phyloP scores from a whole-genome alignment of 1,284 basidiomycete genomes.

The Schizophyllum amplum region DNA sequence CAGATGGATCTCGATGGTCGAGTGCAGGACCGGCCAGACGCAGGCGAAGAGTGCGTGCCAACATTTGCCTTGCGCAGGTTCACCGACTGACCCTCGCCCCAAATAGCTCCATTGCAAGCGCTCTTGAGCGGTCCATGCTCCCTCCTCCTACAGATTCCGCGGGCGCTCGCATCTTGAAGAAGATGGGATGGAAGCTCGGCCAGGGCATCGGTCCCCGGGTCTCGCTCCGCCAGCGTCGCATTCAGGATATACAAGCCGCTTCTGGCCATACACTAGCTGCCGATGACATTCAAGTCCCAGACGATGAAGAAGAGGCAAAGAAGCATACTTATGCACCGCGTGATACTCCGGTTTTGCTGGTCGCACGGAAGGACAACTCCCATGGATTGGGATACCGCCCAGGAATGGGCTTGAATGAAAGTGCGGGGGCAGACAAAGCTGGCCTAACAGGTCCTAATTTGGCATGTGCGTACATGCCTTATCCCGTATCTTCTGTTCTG shows the following conservation, averaged over 20 bases:
- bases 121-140: constrained; percentile 53
- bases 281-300: constrained; percentile 35
- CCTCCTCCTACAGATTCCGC: constrained; percentile 61
- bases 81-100: constrained; percentile 6
- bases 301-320: constrained; percentile 68
- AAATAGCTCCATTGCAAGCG: constrained; percentile 57
- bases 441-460: constrained; percentile 48
- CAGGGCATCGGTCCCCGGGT: constrained; percentile 91
- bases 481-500: background rate
- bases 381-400: constrained; percentile 77
- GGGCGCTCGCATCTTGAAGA: constrained; percentile 79
- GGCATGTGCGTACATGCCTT: constrained; percentile 39
- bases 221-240: constrained; percentile 66
- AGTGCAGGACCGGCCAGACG: constrained; percentile 40
- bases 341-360: constrained; percentile 61
- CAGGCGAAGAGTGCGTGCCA: constrained; percentile 51
- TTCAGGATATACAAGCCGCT: constrained; percentile 53
- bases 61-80: background rate
- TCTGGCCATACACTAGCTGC: constrained; percentile 24
- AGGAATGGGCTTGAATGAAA: constrained; percentile 57
- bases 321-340: constrained; percentile 84
- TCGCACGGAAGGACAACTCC: constrained; percentile 64
- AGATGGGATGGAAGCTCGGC: constrained; percentile 92
- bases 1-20: constrained; percentile 62
- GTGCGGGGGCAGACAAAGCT: constrained; percentile 29